phyloP scores from a whole-genome alignment of 2,329 filamentous ascomycete genomes.

The Lachnellula cervina region DNA sequence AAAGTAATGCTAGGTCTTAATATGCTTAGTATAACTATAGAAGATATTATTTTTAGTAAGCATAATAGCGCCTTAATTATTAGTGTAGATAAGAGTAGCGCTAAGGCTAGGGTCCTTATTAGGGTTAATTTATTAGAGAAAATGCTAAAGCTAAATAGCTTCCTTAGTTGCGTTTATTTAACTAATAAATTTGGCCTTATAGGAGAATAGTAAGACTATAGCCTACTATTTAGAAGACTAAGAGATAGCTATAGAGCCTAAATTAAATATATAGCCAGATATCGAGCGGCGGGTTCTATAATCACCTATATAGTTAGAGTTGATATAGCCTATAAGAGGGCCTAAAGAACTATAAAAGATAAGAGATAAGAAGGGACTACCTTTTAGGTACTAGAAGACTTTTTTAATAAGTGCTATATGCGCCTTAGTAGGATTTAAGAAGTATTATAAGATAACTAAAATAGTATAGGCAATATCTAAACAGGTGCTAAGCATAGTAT shows the following conservation, averaged over 20 bases:
- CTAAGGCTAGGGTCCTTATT: no score
- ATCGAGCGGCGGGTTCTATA: neutral
- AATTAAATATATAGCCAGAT: neutral
- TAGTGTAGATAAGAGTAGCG: neutral
- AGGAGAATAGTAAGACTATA: neutral
- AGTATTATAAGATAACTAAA: neutral
- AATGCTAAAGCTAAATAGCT: neutral
- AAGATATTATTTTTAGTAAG: neutral
- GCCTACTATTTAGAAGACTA: neutral
- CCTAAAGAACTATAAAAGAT: no score
- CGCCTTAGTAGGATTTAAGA: neutral
- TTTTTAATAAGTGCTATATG: no score
- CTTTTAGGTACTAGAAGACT: no score
- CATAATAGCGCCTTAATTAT: neutral
- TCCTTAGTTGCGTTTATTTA: neutral
- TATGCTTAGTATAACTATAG: neutral
- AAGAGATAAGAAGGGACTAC: no score
- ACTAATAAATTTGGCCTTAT: neutral
- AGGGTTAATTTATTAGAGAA: neutral
- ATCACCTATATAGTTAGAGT: neutral
- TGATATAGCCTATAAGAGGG: neutral
- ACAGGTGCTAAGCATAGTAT: neutral
- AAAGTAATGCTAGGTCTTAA: neutral
- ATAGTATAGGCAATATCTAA: neutral
- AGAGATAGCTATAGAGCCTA: neutral